These are phyloP conservation scores for Ogataea hybrid DNA, from an alignment of 1,139 yeast genomes.

Conservation along the genomic window DNA sequence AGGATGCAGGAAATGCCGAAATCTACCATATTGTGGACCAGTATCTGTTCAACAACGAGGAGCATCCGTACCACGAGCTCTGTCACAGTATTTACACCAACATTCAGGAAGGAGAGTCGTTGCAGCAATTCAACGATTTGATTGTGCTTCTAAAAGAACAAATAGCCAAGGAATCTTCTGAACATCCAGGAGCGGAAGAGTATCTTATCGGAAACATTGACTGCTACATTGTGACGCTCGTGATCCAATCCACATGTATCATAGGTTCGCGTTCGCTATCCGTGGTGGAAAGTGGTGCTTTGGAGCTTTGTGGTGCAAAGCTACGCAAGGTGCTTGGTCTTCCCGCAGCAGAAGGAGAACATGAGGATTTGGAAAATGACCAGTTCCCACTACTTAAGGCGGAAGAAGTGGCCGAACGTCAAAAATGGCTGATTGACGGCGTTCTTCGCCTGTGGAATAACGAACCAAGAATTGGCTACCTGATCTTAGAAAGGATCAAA, in stretches of 20 bases:
- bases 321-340: constrained; percentile 45
- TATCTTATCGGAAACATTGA: constrained; percentile 40
- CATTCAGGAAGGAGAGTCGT: constrained; percentile 30
- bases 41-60: too few relatives aligned
- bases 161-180: constrained; percentile 30
- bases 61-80: constrained; percentile 30
- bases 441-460: constrained; percentile 75
- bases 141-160: constrained; percentile 24
- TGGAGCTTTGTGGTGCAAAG: constrained; percentile 31
- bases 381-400: constrained; percentile 16
- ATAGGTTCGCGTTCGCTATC: constrained; percentile 89
- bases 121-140: constrained; percentile 29
- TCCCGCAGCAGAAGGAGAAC: constrained; percentile 31
- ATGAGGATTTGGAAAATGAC: constrained; percentile 37
- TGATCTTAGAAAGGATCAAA: constrained; percentile 64
- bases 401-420: constrained; percentile 31
- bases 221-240: constrained; percentile 53
- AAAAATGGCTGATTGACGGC: constrained; percentile 55
- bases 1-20: too few relatives aligned
- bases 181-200: constrained; percentile 27
- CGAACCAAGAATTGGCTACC: constrained; percentile 77
- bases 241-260: constrained; percentile 72
- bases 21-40: too few relatives aligned
- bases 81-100: constrained; percentile 33
- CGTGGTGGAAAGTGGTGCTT: constrained; percentile 53